phyloP scores from a whole-genome alignment of 768 basidiomycete genomes.

The Pleurotus giganteus region DNA sequence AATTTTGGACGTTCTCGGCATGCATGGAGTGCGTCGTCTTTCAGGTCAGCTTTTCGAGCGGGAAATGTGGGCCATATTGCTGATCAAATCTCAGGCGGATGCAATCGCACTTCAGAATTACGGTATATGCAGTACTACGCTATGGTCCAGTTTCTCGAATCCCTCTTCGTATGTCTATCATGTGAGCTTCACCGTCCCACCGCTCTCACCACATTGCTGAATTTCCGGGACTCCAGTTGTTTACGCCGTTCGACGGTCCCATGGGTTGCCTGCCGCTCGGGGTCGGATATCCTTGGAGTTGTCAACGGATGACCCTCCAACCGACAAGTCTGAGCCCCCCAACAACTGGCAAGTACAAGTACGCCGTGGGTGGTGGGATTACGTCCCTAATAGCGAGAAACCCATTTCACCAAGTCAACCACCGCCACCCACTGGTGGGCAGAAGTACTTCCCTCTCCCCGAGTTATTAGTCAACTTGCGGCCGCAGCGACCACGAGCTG shows the following conservation, averaged over 20 bases:
- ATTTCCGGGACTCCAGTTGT: constrained; percentile 35
- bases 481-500: background rate
- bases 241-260: constrained; percentile 54
- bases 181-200: constrained; percentile 39
- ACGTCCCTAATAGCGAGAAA: constrained; percentile 31
- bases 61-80: background rate
- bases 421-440: background rate
- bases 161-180: constrained; percentile 57
- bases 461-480: background rate
- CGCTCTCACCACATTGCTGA: constrained; percentile 5
- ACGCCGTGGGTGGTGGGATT: constrained; percentile 56
- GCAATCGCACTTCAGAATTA: constrained; percentile 34
- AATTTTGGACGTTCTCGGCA: constrained; percentile 36
- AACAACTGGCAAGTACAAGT: constrained; percentile 20
- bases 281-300: constrained; percentile 55
- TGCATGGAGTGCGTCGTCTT: constrained; percentile 39
- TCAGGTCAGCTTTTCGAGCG: constrained; percentile 35
- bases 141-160: constrained; percentile 49
- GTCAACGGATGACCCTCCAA: constrained; percentile 39
- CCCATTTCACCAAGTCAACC: constrained; percentile 3
- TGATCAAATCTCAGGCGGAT: constrained; percentile 39
- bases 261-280: constrained; percentile 45
- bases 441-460: background rate
- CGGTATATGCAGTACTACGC: constrained; percentile 40
- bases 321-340: constrained; percentile 25